These are phyloP conservation scores for Chaetothyriales sp. DNA, from an alignment of 2,329 filamentous ascomycete species.

Conservation along the genomic window DNA sequence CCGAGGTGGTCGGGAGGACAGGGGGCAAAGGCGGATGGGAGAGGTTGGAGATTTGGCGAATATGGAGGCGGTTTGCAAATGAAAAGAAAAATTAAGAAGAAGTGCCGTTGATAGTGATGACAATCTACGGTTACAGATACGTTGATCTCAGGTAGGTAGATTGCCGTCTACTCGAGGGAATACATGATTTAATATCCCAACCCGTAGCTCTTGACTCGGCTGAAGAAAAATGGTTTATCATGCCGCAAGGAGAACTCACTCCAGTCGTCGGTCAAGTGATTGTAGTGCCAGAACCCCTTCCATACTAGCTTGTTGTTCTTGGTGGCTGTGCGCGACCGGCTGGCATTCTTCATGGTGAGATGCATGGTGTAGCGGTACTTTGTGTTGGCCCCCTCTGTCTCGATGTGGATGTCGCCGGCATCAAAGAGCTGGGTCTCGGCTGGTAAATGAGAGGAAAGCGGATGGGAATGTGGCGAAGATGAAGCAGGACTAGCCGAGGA, in stretches of 20 bases:
- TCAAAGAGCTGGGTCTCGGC: not conserved
- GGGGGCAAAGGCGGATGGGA: constrained; percentile 89
- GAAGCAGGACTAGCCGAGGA: constrained; percentile 19
- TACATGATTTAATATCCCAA: constrained; percentile 18
- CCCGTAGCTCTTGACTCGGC: constrained; percentile 45
- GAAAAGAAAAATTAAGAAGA: no score
- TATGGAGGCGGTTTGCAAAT: constrained; percentile 44
- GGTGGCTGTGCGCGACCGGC: constrained; percentile 37
- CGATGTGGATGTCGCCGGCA: constrained; percentile 53
- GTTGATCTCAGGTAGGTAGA: no score
- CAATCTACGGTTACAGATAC: no score
- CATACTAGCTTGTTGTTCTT: constrained; percentile 78
- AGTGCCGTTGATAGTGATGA: no score
- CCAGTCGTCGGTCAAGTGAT: constrained; percentile 79
- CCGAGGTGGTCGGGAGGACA: constrained; percentile 63
- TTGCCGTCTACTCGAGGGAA: not conserved
- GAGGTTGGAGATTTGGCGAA: constrained; percentile 73
- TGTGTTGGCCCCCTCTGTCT: constrained; percentile 64
- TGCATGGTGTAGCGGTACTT: constrained; percentile 82
- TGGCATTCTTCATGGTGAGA: constrained; percentile 45
- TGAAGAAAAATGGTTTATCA: constrained; percentile 46
- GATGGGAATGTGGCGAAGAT: constrained; percentile 18
- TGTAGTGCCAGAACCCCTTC: constrained; percentile 85
- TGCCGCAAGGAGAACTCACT: constrained; percentile 58
- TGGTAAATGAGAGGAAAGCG: constrained; percentile 13